Evolutionary conservation across 257 asterid species (phyloP).

Genomic region (Nyctanthes arbortristis): DNA sequence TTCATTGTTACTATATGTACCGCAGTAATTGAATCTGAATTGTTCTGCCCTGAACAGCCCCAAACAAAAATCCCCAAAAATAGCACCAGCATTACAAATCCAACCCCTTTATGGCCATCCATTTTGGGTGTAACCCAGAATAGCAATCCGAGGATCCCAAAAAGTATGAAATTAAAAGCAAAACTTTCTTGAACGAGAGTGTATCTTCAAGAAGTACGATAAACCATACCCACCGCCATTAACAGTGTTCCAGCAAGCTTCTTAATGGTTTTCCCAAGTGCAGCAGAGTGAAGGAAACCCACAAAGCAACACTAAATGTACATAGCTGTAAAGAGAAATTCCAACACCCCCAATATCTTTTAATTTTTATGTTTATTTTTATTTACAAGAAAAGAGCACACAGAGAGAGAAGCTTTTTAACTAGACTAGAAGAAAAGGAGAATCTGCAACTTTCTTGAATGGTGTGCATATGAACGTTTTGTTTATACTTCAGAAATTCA

Average conservation of each 20-base stretch:
- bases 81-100: constrained; percentile 32
- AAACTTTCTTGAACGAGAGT: constrained; percentile 25
- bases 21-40: constrained; percentile 44
- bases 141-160: constrained; percentile 19
- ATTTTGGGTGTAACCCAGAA: constrained; percentile 30
- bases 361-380: neutral
- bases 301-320: constrained; percentile 32
- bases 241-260: constrained; percentile 24
- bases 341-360: constrained; percentile 29
- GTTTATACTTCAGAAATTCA: constrained; percentile 28
- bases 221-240: constrained; percentile 27
- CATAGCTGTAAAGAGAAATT: constrained; percentile 37
- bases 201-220: constrained; percentile 36
- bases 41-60: constrained; percentile 42
- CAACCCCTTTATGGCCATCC: constrained; percentile 47
- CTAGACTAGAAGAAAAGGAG: constrained; percentile 32
- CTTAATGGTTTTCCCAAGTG: constrained; percentile 28
- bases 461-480: constrained; percentile 59
- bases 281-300: constrained; percentile 25
- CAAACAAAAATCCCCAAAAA: constrained; percentile 51
- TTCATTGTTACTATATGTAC: constrained; percentile 88
- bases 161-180: constrained; percentile 11
- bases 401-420: constrained; percentile 1
- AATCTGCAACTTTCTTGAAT: constrained; percentile 55
- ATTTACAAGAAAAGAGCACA: constrained; percentile 11